Evolutionary conservation across 352 stramenopile genomes (phyloP).

Genomic region (Globisporangium abappressorium): DNA sequence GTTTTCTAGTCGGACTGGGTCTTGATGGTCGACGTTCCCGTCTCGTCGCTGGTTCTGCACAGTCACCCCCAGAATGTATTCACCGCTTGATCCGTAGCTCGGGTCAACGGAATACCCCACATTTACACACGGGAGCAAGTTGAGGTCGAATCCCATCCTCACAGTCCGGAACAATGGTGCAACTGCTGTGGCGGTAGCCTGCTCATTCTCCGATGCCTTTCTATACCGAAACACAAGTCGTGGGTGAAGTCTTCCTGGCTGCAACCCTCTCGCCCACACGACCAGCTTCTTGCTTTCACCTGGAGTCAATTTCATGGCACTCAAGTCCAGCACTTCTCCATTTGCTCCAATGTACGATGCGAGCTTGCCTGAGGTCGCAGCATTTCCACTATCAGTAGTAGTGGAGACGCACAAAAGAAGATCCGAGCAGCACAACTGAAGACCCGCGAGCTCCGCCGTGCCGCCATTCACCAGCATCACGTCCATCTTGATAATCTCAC

Average conservation of each 20-base stretch:
- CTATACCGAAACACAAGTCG: constrained; percentile 73
- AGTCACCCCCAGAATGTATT: constrained; percentile 76
- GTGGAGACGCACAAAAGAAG: constrained; percentile 51
- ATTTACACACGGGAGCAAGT: constrained; percentile 53
- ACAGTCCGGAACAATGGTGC: constrained; percentile 35
- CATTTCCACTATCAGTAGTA: neutral
- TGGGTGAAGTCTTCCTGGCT: constrained; percentile 39
- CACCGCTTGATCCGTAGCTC: constrained; percentile 53
- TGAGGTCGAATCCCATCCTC: constrained; percentile 58
- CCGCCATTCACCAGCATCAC: constrained; percentile 58
- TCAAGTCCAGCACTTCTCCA: constrained; percentile 65
- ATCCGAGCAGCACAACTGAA: constrained; percentile 70
- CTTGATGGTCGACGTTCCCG: constrained; percentile 19
- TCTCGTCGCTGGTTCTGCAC: constrained; percentile 55
- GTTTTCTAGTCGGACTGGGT: constrained; percentile 47
- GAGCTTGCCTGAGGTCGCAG: constrained; percentile 20
- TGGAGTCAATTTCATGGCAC: constrained; percentile 40
- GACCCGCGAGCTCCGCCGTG: constrained; percentile 37
- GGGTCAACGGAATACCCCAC: constrained; percentile 68
- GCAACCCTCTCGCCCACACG: constrained; percentile 47
- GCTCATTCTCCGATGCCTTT: constrained; percentile 19
- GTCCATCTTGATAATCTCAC: constrained; percentile 60
- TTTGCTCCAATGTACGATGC: constrained; percentile 58
- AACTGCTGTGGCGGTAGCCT: constrained; percentile 9
- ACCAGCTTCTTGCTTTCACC: constrained; percentile 47